A percentile compares a stretch with the other conserved stretches of the same genome.
These are phyloP conservation scores for Ramaria sp. DNA, from an alignment of 768 basidiomycete genomes.

Conservation along the genomic window DNA sequence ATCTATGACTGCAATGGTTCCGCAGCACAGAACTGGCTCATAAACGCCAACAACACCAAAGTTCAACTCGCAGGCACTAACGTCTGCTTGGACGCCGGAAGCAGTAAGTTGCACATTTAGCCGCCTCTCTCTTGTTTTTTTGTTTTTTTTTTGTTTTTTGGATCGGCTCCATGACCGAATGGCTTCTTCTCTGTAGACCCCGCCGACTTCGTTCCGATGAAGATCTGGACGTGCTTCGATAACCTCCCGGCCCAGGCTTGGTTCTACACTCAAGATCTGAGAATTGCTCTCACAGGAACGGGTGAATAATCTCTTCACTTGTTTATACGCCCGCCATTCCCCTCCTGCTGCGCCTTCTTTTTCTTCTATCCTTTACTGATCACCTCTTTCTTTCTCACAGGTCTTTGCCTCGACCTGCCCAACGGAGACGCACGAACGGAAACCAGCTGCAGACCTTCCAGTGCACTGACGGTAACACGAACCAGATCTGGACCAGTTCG, in stretches of 20 bases:
- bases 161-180: too few species aligned
- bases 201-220: background rate
- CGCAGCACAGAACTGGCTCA: constrained; percentile 22
- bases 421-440: background rate
- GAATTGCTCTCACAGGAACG: background rate
- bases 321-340: too few species aligned
- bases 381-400: background rate
- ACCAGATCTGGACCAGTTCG: constrained; percentile 1
- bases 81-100: constrained; percentile 23
- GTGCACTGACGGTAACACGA: background rate
- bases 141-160: too few species aligned
- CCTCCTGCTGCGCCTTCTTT: too few species aligned
- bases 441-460: background rate
- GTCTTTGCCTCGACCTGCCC: constrained; percentile 1
- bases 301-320: background rate
- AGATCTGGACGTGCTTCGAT: constrained; percentile 2
- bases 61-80: constrained; percentile 19
- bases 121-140: too few species aligned
- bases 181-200: too few species aligned
- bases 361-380: too few species aligned
- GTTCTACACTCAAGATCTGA: background rate
- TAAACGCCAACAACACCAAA: constrained; percentile 16
- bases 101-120: constrained; percentile 10
- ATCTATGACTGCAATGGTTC: constrained; percentile 27
- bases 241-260: background rate